Conservation (phyloP, 495 filamentous ascomycete species). For the Hamigera avellanea region DNA sequence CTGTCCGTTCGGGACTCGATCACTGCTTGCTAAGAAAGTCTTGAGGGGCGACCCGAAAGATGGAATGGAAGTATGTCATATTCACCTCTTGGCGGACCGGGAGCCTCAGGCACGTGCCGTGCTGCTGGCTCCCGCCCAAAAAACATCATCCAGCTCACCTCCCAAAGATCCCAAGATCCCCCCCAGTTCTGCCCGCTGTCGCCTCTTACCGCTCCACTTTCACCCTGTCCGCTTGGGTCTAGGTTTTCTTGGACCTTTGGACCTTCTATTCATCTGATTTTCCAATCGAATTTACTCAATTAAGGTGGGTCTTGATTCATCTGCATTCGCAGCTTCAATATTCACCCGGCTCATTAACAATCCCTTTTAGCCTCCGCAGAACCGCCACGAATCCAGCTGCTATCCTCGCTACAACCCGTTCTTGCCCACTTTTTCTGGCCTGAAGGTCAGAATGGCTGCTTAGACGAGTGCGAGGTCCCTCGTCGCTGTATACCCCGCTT, state of each 20-base stretch:
- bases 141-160: slow-evolving; percentile 17
- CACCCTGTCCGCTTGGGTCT: no score
- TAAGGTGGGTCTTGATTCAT: no score
- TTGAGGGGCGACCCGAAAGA: slow-evolving; percentile 9
- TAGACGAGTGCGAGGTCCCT: slow-evolving; percentile 17
- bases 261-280: no score
- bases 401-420: neutral
- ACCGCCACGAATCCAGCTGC: slow-evolving; percentile 1
- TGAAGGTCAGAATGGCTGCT: slow-evolving; percentile 26
- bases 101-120: slow-evolving; percentile 20
- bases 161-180: slow-evolving; percentile 1
- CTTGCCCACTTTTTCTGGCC: slow-evolving; percentile 2
- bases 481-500: slow-evolving; percentile 13
- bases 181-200: slow-evolving; percentile 2
- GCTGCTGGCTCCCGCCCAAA: slow-evolving; percentile 8
- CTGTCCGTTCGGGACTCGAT: no score
- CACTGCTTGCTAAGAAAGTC: no score
- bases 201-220: no score
- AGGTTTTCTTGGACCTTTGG: neutral
- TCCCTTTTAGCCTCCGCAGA: slow-evolving; percentile 1
- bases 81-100: slow-evolving; percentile 8
- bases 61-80: no score
- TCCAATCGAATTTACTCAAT: no score
- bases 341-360: neutral
- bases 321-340: neutral